A percentile compares a stretch with the other conserved stretches of the same genome.
These are phyloP conservation scores for Pyrenophora tritici-repentis DNA, from an alignment of 2,329 filamentous ascomycete genomes.

Conservation along the genomic window DNA sequence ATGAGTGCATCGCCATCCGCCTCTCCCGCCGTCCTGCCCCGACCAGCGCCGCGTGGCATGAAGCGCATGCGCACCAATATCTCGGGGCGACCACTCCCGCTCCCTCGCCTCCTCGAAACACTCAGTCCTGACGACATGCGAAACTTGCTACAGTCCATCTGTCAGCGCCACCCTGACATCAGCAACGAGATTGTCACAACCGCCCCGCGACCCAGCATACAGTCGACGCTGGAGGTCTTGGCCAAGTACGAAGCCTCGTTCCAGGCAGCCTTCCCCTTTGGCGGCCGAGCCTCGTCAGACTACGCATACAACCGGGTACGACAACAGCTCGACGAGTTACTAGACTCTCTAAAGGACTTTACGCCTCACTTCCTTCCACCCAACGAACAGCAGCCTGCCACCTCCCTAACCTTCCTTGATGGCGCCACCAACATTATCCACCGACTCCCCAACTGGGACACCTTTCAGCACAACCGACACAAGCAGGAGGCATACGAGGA, in stretches of 20 bases:
- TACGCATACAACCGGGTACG: slow-evolving; percentile 95
- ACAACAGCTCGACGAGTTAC: slow-evolving; percentile 75
- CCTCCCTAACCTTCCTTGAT: slow-evolving; percentile 86
- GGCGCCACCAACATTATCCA: slow-evolving; percentile 90
- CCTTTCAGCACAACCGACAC: slow-evolving; percentile 83
- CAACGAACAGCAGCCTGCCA: slow-evolving; percentile 79
- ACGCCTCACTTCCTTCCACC: slow-evolving; percentile 95
- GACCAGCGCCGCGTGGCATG: slow-evolving; percentile 62
- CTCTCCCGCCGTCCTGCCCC: slow-evolving; percentile 75
- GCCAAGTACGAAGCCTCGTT: slow-evolving; percentile 79
- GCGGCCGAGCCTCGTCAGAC: slow-evolving; percentile 82
- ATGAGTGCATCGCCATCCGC: slow-evolving; percentile 88
- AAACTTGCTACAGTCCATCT: slow-evolving; percentile 85
- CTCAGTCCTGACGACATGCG: slow-evolving; percentile 84
- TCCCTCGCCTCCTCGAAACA: slow-evolving; percentile 87
- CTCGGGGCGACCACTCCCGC: slow-evolving; percentile 66
- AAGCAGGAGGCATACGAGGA: slow-evolving; percentile 97
- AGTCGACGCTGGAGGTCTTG: slow-evolving; percentile 79
- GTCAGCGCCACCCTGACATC: slow-evolving; percentile 85
- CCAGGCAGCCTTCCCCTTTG: slow-evolving; percentile 79
- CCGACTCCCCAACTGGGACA: slow-evolving; percentile 87
- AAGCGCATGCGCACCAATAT: slow-evolving; percentile 72
- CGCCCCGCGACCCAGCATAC: slow-evolving; percentile 84
- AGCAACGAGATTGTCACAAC: slow-evolving; percentile 80
- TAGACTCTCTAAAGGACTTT: slow-evolving; percentile 91